phyloP scores from a whole-genome alignment of 805 yeast species.

The Ogataea allantospora region DNA sequence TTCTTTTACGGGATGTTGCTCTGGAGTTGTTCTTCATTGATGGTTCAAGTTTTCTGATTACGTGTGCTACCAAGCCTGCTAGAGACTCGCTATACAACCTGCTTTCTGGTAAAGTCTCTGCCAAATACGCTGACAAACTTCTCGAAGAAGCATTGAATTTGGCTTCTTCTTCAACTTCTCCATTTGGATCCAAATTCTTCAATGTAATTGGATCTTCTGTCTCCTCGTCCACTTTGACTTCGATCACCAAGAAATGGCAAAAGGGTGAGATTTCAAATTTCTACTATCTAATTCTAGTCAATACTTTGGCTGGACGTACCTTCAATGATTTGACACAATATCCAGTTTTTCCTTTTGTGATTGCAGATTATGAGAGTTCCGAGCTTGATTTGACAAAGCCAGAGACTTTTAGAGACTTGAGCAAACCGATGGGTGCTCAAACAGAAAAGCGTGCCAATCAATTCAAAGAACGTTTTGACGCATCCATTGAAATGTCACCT shows the following conservation, averaged over 20 bases:
- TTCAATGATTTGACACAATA: constrained; percentile 88
- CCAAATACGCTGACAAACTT: constrained; percentile 52
- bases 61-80: constrained; percentile 51
- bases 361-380: constrained; percentile 76
- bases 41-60: constrained; percentile 68
- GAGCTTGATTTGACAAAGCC: constrained; percentile 65
- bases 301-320: constrained; percentile 84
- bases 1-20: constrained; percentile 76
- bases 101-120: constrained; percentile 48
- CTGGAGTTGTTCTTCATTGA: constrained; percentile 72
- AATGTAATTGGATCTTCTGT: constrained; percentile 37
- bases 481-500: constrained; percentile 57
- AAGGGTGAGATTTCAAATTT: constrained; percentile 80
- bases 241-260: constrained; percentile 70
- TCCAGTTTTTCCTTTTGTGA: constrained; percentile 90
- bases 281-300: constrained; percentile 73
- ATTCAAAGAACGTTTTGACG: constrained; percentile 71
- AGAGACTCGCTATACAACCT: constrained; percentile 57
- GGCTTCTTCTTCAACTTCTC: constrained; percentile 37
- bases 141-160: constrained; percentile 52
- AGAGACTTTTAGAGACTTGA: constrained; percentile 64
- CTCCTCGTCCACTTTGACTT: constrained; percentile 31
- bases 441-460: constrained; percentile 53
- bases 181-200: constrained; percentile 42
- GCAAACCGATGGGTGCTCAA: constrained; percentile 94